Percentiles rank a stretch among this genome's conserved stretches.
Evolutionary conservation across 2,329 filamentous ascomycete genomes (phyloP).

Genomic region (Oidium heveae): DNA sequence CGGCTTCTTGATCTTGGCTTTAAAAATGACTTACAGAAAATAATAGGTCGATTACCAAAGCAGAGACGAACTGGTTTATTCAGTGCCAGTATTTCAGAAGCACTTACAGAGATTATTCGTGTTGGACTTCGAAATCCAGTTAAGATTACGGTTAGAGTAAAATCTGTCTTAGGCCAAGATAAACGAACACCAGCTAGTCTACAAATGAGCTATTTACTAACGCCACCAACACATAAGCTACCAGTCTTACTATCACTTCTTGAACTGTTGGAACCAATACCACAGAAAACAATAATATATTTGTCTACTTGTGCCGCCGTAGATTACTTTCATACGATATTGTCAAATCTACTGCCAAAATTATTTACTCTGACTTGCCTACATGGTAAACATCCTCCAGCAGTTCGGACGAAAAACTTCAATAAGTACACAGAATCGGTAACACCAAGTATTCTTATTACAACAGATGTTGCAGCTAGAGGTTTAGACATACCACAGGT

Average conservation of each 20-base stretch:
- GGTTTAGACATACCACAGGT: conserved; percentile 82
- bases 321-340: conserved; percentile 70
- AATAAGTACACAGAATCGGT: conserved; percentile 50
- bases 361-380: conserved; percentile 51
- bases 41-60: conserved; percentile 65
- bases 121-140: conserved; percentile 85
- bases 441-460: conserved; percentile 58
- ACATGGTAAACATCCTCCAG: conserved; percentile 77
- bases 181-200: conserved; percentile 75
- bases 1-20: conserved; percentile 81
- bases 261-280: conserved; percentile 39
- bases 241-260: conserved; percentile 49
- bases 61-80: conserved; percentile 84
- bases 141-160: conserved; percentile 83
- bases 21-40: conserved; percentile 69
- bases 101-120: conserved; percentile 74
- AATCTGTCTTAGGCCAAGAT: conserved; percentile 52
- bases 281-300: conserved; percentile 74
- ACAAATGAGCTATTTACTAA: conserved; percentile 67
- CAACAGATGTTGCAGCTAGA: conserved; percentile 75
- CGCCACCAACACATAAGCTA: conserved; percentile 56
- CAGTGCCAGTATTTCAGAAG: conserved; percentile 87
- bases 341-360: conserved; percentile 45
- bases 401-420: conserved; percentile 75
- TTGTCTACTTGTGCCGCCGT: conserved; percentile 84